A percentile compares a stretch with the other conserved stretches of the same genome.
Conservation (phyloP, 495 filamentous ascomycete species). For the Podospora fimiseda region DNA sequence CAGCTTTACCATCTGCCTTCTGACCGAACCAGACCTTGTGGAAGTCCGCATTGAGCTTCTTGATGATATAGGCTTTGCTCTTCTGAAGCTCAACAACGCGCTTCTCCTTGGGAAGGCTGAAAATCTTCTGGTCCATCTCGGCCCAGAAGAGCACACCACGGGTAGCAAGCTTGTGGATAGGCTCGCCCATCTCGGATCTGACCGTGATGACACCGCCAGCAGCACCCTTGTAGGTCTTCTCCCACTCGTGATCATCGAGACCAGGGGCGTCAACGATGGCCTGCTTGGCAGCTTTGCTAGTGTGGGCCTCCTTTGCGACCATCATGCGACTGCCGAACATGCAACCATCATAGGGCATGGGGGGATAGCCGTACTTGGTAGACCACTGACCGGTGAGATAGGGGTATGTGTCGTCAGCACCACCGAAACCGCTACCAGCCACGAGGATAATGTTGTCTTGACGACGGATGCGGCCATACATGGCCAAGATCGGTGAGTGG, state of each 20-base stretch:
- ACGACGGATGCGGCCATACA: constrained; percentile 79
- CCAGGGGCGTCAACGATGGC: constrained; percentile 89
- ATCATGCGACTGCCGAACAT: constrained; percentile 90
- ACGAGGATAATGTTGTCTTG: constrained; percentile 81
- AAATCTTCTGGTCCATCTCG: constrained; percentile 97
- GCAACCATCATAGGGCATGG: constrained; percentile 91
- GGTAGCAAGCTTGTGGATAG: constrained; percentile 96
- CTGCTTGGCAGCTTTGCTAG: constrained; percentile 86
- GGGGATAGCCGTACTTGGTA: constrained; percentile 73
- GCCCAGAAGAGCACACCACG: constrained; percentile 93
- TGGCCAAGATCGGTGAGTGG: constrained; percentile 84
- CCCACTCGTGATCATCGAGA: constrained; percentile 84
- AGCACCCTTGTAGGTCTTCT: constrained; percentile 90
- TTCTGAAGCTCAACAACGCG: constrained; percentile 88
- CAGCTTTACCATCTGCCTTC: constrained; percentile 73
- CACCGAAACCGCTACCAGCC: constrained; percentile 88
- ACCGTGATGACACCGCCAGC: constrained; percentile 96
- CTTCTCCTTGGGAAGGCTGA: constrained; percentile 92
- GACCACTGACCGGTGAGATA: constrained; percentile 90
- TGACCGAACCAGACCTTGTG: constrained; percentile 98
- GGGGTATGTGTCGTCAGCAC: constrained; percentile 84
- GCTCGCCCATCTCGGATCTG: constrained; percentile 96
- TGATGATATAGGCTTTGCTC: constrained; percentile 88
- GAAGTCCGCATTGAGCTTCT: constrained; percentile 96
- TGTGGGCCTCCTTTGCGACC: constrained; percentile 92